Conservation (phyloP, 2,329 filamentous ascomycete species). For the Paracoccidioides lutzii region DNA sequence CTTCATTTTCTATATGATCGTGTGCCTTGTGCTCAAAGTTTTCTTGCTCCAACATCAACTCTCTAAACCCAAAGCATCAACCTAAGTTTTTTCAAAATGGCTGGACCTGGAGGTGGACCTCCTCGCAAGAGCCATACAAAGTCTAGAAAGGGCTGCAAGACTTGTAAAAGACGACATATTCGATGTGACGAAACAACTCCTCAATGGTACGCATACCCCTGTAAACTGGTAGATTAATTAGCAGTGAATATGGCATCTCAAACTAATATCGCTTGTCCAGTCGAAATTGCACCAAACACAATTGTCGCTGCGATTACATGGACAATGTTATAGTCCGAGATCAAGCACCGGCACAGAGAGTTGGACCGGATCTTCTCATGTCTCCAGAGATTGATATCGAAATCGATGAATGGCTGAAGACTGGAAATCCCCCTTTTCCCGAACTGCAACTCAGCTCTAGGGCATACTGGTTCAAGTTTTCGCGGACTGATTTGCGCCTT, state of each 20-base stretch:
- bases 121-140: conserved; percentile 91
- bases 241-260: conserved; percentile 1
- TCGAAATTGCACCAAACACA: conserved; percentile 98
- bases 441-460: conserved; percentile 64
- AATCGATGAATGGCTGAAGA: conserved; percentile 71
- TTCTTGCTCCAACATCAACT: neutral
- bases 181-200: conserved; percentile 95
- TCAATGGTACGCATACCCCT: conserved; percentile 59
- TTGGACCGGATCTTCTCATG: conserved; percentile 58
- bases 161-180: conserved; percentile 94
- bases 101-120: conserved; percentile 87
- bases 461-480: conserved; percentile 59
- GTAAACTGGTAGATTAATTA: conserved; percentile 4
- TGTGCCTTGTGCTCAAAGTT: neutral
- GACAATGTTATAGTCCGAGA: conserved; percentile 53
- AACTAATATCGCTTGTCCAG: conserved; percentile 35
- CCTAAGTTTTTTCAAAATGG: conserved; percentile 45
- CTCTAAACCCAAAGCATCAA: neutral
- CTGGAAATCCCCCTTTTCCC: conserved; percentile 74
- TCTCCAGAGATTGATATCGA: conserved; percentile 71
- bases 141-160: conserved; percentile 95
- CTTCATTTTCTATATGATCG: neutral
- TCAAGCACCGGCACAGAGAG: conserved; percentile 36
- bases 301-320: conserved; percentile 96
- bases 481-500: conserved; percentile 67